Percentiles rank a stretch among this genome's conserved stretches.
These are phyloP conservation scores for Penicillium sp. DNA, from an alignment of 2,329 filamentous ascomycete species.

Conservation along the genomic window DNA sequence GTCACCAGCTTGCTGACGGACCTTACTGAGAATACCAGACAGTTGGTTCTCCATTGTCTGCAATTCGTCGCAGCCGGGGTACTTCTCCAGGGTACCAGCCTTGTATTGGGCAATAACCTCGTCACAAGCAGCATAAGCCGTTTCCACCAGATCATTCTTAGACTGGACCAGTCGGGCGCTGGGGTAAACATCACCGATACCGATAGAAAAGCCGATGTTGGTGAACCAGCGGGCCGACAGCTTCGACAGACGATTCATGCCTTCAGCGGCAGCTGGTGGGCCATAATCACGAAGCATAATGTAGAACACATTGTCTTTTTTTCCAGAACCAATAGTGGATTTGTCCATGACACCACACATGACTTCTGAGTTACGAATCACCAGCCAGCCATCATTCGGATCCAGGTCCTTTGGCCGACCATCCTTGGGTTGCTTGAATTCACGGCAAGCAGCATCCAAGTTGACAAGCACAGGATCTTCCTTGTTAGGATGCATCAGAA, in stretches of 20 bases:
- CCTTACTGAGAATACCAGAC: constrained; percentile 88
- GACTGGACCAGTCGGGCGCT: constrained; percentile 70
- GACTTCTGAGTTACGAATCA: constrained; percentile 93
- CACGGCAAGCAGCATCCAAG: constrained; percentile 87
- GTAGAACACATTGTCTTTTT: constrained; percentile 98
- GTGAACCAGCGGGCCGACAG: constrained; percentile 87
- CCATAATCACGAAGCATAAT: constrained; percentile 95
- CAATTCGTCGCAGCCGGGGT: constrained; percentile 87
- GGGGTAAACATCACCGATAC: constrained; percentile 92
- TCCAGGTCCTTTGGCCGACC: constrained; percentile 66
- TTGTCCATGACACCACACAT: constrained; percentile 99
- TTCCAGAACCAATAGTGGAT: constrained; percentile 92
- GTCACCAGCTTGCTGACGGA: constrained; percentile 87
- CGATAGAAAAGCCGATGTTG: constrained; percentile 94
- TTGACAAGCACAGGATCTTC: constrained; percentile 84
- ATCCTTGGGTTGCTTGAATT: constrained; percentile 60
- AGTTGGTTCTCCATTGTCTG: constrained; percentile 89
- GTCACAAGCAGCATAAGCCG: constrained; percentile 81
- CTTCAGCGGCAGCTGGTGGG: constrained; percentile 81
- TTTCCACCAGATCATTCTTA: constrained; percentile 77
- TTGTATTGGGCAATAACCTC: constrained; percentile 83
- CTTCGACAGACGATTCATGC: constrained; percentile 93
- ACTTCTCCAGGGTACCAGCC: constrained; percentile 79
- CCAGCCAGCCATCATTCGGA: constrained; percentile 86
- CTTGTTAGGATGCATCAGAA: constrained; percentile 88